A percentile compares a stretch with the other conserved stretches of the same genome.
Conservation (phyloP, 257 asterid species). For the Coffea canephora region DNA sequence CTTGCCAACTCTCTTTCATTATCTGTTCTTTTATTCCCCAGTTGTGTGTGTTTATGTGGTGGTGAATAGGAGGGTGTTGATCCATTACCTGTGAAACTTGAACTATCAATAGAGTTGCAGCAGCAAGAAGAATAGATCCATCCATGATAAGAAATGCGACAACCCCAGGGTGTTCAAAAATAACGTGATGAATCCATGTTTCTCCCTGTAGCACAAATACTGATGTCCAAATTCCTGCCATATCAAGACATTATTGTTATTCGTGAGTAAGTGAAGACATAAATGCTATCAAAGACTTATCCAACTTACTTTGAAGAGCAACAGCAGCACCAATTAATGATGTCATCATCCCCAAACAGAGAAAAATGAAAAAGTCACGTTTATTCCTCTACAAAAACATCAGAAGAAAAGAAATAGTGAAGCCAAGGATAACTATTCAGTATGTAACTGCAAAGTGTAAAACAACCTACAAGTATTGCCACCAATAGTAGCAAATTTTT, state of each 20-base stretch:
- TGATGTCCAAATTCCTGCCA: constrained; percentile 78
- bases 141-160: constrained; percentile 78
- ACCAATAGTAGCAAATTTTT: neutral
- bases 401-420: constrained; percentile 16
- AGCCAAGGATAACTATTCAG: constrained; percentile 2
- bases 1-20: neutral
- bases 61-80: constrained; percentile 4
- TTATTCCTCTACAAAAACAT: constrained; percentile 74
- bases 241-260: constrained; percentile 14
- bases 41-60: neutral
- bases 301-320: constrained; percentile 70
- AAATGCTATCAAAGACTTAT: neutral
- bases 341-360: constrained; percentile 69
- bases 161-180: constrained; percentile 64
- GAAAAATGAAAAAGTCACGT: constrained; percentile 77
- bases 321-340: constrained; percentile 54
- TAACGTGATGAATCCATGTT: constrained; percentile 52
- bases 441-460: constrained; percentile 3
- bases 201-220: constrained; percentile 51
- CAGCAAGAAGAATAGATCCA: constrained; percentile 55
- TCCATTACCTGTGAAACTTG: constrained; percentile 70
- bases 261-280: neutral
- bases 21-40: neutral
- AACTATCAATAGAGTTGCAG: constrained; percentile 53
- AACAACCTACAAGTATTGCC: neutral